Evolutionary conservation across 495 filamentous ascomycete genomes (phyloP).

Genomic region (Neurospora intermedia): DNA sequence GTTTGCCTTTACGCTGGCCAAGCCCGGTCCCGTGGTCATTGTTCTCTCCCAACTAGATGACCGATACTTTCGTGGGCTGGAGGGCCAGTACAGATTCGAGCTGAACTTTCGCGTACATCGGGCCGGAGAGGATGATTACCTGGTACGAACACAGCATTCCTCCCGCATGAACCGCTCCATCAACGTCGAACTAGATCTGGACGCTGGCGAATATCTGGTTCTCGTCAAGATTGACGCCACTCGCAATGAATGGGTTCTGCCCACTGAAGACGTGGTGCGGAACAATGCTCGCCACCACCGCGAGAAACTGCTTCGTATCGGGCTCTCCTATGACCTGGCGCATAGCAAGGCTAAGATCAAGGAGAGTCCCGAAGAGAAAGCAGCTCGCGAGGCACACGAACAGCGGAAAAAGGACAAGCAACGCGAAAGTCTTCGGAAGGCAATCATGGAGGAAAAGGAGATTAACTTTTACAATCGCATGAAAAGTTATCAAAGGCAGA

Average conservation of each 20-base stretch:
- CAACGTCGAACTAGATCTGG: slow-evolving; percentile 70
- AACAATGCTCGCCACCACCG: slow-evolving; percentile 50
- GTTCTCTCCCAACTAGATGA: slow-evolving; percentile 75
- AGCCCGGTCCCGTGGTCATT: slow-evolving; percentile 61
- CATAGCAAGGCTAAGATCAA: slow-evolving; percentile 63
- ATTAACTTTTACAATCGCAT: slow-evolving; percentile 7
- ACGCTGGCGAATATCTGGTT: slow-evolving; percentile 71
- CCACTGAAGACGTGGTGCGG: slow-evolving; percentile 59
- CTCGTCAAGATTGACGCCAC: slow-evolving; percentile 70
- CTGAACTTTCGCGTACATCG: slow-evolving; percentile 76
- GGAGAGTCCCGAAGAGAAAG: slow-evolving; percentile 56
- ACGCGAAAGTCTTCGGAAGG: slow-evolving; percentile 27
- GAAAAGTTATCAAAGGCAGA: slow-evolving; percentile 3
- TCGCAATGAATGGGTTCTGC: slow-evolving; percentile 35
- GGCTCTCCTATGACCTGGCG: slow-evolving; percentile 72
- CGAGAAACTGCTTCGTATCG: slow-evolving; percentile 76
- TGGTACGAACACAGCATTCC: slow-evolving; percentile 65
- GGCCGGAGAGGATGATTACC: slow-evolving; percentile 70
- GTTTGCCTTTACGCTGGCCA: slow-evolving; percentile 59
- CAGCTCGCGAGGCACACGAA: slow-evolving; percentile 30
- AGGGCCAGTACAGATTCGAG: slow-evolving; percentile 70
- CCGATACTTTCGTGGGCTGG: slow-evolving; percentile 74
- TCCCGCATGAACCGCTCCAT: slow-evolving; percentile 68
- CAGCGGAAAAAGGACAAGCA: slow-evolving; percentile 38
- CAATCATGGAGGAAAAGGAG: slow-evolving; percentile 18